Base-by-base conservation (phyloP, 208 protist genomes). In the Acanthamoeba royreba region DNA sequence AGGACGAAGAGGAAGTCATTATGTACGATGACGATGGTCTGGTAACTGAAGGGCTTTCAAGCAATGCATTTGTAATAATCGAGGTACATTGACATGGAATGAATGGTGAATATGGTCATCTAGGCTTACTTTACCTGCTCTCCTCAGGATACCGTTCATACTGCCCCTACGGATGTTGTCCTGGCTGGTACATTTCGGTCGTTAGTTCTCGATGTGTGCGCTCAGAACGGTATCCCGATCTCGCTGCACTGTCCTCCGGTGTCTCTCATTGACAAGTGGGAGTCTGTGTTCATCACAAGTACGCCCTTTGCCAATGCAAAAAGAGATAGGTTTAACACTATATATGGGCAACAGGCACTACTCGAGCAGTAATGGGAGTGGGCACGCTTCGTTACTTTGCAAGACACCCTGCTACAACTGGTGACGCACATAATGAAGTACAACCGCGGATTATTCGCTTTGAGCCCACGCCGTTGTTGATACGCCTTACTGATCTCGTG, bases 1-100 rank as follows among this genome's bases (percentile, higher is more conserved):
- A 85, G 74, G 74, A 85, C 74, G 74, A 85, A 35, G 74, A 85
- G 22, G 74, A 85, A 42, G 74, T 85, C 22, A 85, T 85, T 25
- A 85, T 85, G 74, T 85, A 85, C 22, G 74, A 85, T 45, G 43
- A 85, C 0, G 43, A 85, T 0, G 74, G 74, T 4, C 43, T 85
- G 22, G 74, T 85, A 11, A 85, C 74, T 31, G 74, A 85, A 19
- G 74, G 74, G n/a, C 74, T 85, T n/a, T 85, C 74, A 31, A 85
- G 74, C 74, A 85, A 85, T 31, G 74, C 43, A 40, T 85, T 85
- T 38, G 74, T 35, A 40, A 85, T 85, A 40, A 1, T 19, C 25
- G 74, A 85, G 43, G 74, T 85, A n/a, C 19, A n/a, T n/a, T n/a
- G n/a, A n/a, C n/a, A n/a, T n/a, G n/a, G n/a, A n/a, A n/a, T n/a